Conservation (phyloP, 2,329 filamentous ascomycete species). For the Bipolaris victoriae region DNA sequence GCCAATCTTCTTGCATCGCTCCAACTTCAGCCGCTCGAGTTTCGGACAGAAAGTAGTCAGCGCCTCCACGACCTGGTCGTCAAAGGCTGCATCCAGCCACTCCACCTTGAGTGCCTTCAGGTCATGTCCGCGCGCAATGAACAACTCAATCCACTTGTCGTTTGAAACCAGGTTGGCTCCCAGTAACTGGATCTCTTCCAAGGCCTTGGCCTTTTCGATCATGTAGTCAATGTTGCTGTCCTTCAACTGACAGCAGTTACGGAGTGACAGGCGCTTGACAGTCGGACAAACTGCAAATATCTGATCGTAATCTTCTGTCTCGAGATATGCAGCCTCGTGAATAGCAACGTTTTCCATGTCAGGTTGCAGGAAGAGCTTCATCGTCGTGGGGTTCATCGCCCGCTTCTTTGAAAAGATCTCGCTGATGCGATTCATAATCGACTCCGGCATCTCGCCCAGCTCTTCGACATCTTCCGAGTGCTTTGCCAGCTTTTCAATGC, state of each 20-base stretch:
- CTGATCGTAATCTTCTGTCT: slow-evolving; percentile 75
- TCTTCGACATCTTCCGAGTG: slow-evolving; percentile 69
- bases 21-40: slow-evolving; percentile 77
- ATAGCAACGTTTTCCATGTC: slow-evolving; percentile 64
- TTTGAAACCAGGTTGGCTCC: slow-evolving; percentile 84
- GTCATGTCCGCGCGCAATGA: slow-evolving; percentile 67
- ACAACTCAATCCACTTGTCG: slow-evolving; percentile 73
- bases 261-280: slow-evolving; percentile 73
- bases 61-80: slow-evolving; percentile 69
- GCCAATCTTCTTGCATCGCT: slow-evolving; percentile 77
- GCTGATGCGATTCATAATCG: slow-evolving; percentile 63
- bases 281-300: slow-evolving; percentile 78
- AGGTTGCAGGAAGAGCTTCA: slow-evolving; percentile 58
- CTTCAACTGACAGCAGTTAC: slow-evolving; percentile 91
- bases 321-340: slow-evolving; percentile 69
- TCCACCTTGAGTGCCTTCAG: slow-evolving; percentile 77
- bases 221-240: slow-evolving; percentile 83
- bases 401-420: slow-evolving; percentile 70
- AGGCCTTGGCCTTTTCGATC: slow-evolving; percentile 69
- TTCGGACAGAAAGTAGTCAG: slow-evolving; percentile 70
- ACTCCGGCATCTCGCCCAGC: slow-evolving; percentile 66
- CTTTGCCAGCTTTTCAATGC: slow-evolving; percentile 68
- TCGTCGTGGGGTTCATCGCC: slow-evolving; percentile 59
- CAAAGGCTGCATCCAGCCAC: slow-evolving; percentile 82
- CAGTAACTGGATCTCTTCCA: slow-evolving; percentile 79